Evolutionary conservation across 768 basidiomycete genomes (phyloP).

Genomic region (Gloeophyllum trabeum): DNA sequence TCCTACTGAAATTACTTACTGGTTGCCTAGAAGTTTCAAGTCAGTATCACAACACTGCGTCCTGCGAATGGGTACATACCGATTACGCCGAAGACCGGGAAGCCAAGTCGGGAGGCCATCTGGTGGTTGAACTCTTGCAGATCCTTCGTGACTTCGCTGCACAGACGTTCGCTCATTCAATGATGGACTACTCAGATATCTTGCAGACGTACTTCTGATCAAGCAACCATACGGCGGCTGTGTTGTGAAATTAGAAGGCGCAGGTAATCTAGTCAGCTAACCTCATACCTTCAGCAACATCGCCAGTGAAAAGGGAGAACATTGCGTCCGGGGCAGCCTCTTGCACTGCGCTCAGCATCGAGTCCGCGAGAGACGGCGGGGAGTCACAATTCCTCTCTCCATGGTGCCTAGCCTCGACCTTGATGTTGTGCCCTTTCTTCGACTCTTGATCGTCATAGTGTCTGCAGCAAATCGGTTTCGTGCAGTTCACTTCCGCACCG

Average conservation of each 20-base stretch:
- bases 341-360: slow-evolving; percentile 35
- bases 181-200: neutral
- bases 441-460: slow-evolving; percentile 27
- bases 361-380: slow-evolving; percentile 33
- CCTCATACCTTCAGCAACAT: slow-evolving; percentile 49
- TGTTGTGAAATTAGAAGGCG: too few species aligned
- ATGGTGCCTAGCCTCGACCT: slow-evolving; percentile 37
- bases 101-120: slow-evolving; percentile 26
- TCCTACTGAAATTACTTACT: too few species aligned
- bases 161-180: neutral
- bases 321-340: slow-evolving; percentile 9
- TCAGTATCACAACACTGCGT: neutral
- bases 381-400: slow-evolving; percentile 44
- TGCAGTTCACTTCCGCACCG: slow-evolving; percentile 44
- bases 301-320: slow-evolving; percentile 55
- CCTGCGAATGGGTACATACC: slow-evolving; percentile 18
- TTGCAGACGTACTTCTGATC: slow-evolving; percentile 24
- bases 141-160: slow-evolving; percentile 32
- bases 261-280: too few species aligned
- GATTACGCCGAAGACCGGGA: slow-evolving; percentile 37
- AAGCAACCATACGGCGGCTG: slow-evolving; percentile 41
- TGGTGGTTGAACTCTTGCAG: slow-evolving; percentile 34
- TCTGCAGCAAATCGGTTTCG: slow-evolving; percentile 54
- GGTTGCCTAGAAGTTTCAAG: slow-evolving; percentile 21
- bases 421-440: slow-evolving; percentile 21